Conservation (phyloP, 75 land plant species). For the Pinus tabuliformis region DNA sequence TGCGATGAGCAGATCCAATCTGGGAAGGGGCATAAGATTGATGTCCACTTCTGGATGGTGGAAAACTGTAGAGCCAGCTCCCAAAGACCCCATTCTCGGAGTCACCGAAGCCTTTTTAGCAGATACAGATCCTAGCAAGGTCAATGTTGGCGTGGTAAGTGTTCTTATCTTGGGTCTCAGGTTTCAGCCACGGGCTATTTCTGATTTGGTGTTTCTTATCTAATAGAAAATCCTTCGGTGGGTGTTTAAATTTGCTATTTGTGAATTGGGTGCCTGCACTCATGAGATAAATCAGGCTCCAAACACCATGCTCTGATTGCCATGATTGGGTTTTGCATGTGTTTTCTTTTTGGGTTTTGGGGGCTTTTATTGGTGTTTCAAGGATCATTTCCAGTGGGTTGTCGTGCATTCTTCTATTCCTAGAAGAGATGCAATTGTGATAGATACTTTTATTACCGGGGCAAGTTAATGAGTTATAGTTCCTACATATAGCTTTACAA, state of each 20-base stretch:
- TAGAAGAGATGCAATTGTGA: no score
- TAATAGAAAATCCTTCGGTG: neutral
- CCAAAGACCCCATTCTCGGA: conserved; percentile 91
- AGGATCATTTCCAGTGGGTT: no score
- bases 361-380: neutral
- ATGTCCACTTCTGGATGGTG: conserved; percentile 61
- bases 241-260: neutral
- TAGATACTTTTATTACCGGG: no score
- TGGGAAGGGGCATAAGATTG: conserved; percentile 12
- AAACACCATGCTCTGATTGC: neutral
- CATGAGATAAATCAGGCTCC: neutral
- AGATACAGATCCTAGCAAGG: conserved; percentile 72
- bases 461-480: no score
- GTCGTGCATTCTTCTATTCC: no score
- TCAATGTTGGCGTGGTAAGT: conserved; percentile 92
- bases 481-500: no score
- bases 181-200: neutral
- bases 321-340: neutral
- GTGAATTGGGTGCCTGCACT: neutral
- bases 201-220: neutral
- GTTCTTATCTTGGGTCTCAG: neutral
- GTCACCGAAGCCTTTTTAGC: conserved; percentile 87
- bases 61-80: conserved; percentile 68
- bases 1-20: neutral
- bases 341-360: neutral